Evolutionary conservation across 164 flowering plant species (phyloP), one percentile per base, ranked within the genome.

Genomic region (Tetrastigma voinierianum): DNA sequence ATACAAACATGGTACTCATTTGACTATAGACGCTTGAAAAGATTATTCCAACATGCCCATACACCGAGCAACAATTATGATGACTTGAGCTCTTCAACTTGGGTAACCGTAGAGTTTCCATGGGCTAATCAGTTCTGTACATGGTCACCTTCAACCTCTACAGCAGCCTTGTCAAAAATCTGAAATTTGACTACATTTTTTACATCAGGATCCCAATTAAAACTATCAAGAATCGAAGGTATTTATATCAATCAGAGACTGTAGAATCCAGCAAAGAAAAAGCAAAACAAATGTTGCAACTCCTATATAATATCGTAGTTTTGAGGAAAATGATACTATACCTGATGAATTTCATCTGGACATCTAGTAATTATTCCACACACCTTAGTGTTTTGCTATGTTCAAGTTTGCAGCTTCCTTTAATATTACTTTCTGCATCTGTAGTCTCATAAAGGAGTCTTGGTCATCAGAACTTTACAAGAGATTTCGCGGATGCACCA

Each of bases 81-180:
- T 56, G 76, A 46, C 62, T 78, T 78, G 7, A 78, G 74, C 67
- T 78, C 81, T 45, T 78, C 81, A 9, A 78, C 76, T 64, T 78
- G 78, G 11, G 78, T 78, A 7, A 75, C 81, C 9, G 81, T 65
- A 78, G 19, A 78, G 76, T 17, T 67, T 69, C 81, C 81, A 78
- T 48, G 66, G n/a, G n/a, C n/a, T 44, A 24, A 44, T 4, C 2
- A 24, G 46, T 54, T 61, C 66, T 66, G 70, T 32, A 51, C 17
- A 0, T 8, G 15, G 24, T 78, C 81, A 11, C 5, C 48, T 58
- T 44, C 45, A 1, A 69, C 69, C 63, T 66, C 74, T 45, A 78
- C 81, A 76, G 76, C 23, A 78, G 78, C 76, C 75, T 78, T 64
- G 75, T 78, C 46, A 78, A 72, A 65, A 75, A 78, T 61, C 81